Evolutionary conservation across 2,329 filamentous ascomycete species (phyloP).

Genomic region (Venturia effusa): DNA sequence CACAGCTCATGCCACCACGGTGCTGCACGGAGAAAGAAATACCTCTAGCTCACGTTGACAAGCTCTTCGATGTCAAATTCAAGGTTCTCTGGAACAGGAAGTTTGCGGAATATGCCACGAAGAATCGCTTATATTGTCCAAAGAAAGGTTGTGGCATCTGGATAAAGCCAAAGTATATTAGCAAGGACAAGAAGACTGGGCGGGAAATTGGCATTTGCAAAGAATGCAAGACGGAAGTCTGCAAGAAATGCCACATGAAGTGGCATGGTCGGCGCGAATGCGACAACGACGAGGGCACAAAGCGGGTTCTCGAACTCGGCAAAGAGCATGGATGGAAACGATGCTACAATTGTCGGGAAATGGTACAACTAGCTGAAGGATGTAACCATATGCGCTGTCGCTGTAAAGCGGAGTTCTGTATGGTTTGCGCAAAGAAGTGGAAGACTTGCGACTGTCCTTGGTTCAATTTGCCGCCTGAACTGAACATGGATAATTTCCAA

Average conservation of each 20-base stretch:
- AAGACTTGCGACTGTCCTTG: conserved; percentile 73
- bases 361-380: conserved; percentile 72
- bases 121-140: conserved; percentile 70
- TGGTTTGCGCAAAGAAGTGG: conserved; percentile 74
- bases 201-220: conserved; percentile 60
- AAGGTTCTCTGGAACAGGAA: conserved; percentile 74
- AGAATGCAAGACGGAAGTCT: conserved; percentile 64
- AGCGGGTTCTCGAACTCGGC: conserved; percentile 51
- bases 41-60: conserved; percentile 63
- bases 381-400: conserved; percentile 80
- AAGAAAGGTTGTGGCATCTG: conserved; percentile 61
- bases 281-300: conserved; percentile 58
- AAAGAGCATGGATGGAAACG: conserved; percentile 61
- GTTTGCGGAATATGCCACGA: conserved; percentile 63
- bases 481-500: conserved; percentile 45
- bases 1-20: conserved; percentile 71
- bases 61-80: conserved; percentile 61
- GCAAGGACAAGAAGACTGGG: conserved; percentile 36
- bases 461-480: conserved; percentile 53
- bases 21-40: conserved; percentile 70
- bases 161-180: conserved; percentile 64
- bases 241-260: conserved; percentile 59
- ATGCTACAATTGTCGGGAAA: conserved; percentile 61
- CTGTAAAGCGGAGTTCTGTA: conserved; percentile 77
- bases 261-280: conserved; percentile 64